phyloP scores from a whole-genome alignment of 169 alveolate genomes.

The Plasmodium gaboni region DNA sequence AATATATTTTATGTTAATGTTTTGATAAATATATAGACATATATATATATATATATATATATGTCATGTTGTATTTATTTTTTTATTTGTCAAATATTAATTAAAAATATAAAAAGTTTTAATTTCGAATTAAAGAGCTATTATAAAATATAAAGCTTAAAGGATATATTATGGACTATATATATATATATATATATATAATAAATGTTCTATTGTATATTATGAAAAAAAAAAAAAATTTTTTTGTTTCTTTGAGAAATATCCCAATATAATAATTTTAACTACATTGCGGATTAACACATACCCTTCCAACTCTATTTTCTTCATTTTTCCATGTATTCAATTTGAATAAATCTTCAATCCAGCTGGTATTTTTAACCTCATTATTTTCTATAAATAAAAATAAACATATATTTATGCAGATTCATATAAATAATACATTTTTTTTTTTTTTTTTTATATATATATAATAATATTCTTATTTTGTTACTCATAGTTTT shows the following conservation, averaged over 20 bases:
- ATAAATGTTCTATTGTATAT: no score
- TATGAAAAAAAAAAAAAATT: neutral
- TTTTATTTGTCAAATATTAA: no score
- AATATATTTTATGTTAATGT: no score
- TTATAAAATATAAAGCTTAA: no score
- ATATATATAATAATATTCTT: neutral
- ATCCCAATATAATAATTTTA: neutral
- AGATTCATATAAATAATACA: neutral
- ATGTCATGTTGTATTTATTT: no score
- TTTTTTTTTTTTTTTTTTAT: neutral
- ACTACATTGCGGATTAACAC: constrained; percentile 57
- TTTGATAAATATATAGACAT: no score
- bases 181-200: no score
- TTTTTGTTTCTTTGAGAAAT: neutral
- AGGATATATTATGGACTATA: no score
- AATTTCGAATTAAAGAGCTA: no score
- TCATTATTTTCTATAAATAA: constrained; percentile 54
- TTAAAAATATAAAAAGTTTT: no score
- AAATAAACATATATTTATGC: neutral
- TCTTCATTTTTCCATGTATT: constrained; percentile 73
- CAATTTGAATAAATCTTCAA: constrained; percentile 52
- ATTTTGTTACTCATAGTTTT: constrained; percentile 34
- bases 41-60: no score
- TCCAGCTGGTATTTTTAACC: constrained; percentile 61
- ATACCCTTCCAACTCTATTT: constrained; percentile 50